Percentiles rank a stretch among this genome's conserved stretches.
phyloP scores from a whole-genome alignment of 2,329 filamentous ascomycete genomes.

The Diplocarpon rosae region DNA sequence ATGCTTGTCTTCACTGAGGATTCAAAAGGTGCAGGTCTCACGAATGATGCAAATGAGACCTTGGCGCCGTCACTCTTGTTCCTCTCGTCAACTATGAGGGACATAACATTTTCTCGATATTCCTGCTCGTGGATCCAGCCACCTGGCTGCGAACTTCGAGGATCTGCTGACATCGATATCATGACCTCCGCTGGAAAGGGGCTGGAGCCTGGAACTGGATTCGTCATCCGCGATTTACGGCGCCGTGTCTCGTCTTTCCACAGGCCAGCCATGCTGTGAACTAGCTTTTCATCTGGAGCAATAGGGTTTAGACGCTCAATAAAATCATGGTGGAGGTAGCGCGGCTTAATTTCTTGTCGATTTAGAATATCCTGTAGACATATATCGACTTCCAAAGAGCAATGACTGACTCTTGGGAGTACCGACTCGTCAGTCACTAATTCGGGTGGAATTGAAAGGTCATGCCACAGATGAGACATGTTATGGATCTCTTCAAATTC shows the following conservation, averaged over 20 bases:
- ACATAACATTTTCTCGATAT: slow-evolving; percentile 52
- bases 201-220: slow-evolving; percentile 52
- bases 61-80: slow-evolving; percentile 33
- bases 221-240: slow-evolving; percentile 60
- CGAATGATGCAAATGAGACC: slow-evolving; percentile 55
- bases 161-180: slow-evolving; percentile 80
- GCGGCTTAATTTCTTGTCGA: slow-evolving; percentile 59
- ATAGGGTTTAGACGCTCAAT: slow-evolving; percentile 57
- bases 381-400: slow-evolving; percentile 80
- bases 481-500: slow-evolving; percentile 49
- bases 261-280: slow-evolving; percentile 85
- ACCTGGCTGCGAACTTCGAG: slow-evolving; percentile 58
- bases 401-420: slow-evolving; percentile 74
- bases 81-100: slow-evolving; percentile 55
- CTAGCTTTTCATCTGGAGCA: slow-evolving; percentile 62
- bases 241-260: slow-evolving; percentile 85
- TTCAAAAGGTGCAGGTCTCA: slow-evolving; percentile 41
- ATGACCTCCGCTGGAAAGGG: slow-evolving; percentile 74
- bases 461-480: slow-evolving; percentile 66
- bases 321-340: slow-evolving; percentile 81
- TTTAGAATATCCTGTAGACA: slow-evolving; percentile 84
- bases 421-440: slow-evolving; percentile 49
- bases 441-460: slow-evolving; percentile 51
- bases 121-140: slow-evolving; percentile 92
- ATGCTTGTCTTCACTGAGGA: slow-evolving; percentile 61